Conservation (phyloP, 2,329 filamentous ascomycete species). For the Aureobasidium sp. region DNA sequence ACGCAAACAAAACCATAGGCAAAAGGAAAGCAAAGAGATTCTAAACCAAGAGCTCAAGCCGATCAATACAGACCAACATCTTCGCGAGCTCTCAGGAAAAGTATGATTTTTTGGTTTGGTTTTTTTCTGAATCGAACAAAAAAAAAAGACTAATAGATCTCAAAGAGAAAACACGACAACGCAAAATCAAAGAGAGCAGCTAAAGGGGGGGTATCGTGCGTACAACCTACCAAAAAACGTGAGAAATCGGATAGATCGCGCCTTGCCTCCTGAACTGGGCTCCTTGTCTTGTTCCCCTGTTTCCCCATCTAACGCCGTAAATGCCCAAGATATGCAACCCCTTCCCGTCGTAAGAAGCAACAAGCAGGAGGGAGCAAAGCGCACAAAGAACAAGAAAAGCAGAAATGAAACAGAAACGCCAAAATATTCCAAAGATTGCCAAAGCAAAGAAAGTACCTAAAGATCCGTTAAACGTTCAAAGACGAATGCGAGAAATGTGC, state of each 20-base stretch:
- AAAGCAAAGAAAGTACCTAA: neutral
- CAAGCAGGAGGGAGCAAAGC: neutral
- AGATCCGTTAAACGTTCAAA: neutral
- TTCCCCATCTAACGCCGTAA: neutral
- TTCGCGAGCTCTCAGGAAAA: neutral
- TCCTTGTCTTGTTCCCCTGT: neutral
- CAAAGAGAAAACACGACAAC: neutral
- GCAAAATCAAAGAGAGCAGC: neutral
- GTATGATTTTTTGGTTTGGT: slow-evolving; percentile 8
- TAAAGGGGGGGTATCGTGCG: slow-evolving; percentile 7
- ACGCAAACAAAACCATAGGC: neutral
- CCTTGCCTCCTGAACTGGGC: neutral
- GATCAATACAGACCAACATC: neutral
- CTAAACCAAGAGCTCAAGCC: neutral
- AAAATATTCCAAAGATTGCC: neutral
- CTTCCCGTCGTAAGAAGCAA: neutral
- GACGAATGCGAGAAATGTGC: neutral
- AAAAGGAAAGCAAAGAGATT: neutral
- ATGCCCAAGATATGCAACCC: slow-evolving; percentile 1
- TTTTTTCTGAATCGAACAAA: neutral
- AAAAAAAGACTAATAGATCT: neutral
- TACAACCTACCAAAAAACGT: slow-evolving; percentile 5
- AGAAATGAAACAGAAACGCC: neutral
- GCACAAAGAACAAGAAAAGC: neutral
- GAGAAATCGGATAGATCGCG: slow-evolving; percentile 3